Conservation (phyloP, 2,329 filamentous ascomycete genomes). For the Magnaporthales sp. region DNA sequence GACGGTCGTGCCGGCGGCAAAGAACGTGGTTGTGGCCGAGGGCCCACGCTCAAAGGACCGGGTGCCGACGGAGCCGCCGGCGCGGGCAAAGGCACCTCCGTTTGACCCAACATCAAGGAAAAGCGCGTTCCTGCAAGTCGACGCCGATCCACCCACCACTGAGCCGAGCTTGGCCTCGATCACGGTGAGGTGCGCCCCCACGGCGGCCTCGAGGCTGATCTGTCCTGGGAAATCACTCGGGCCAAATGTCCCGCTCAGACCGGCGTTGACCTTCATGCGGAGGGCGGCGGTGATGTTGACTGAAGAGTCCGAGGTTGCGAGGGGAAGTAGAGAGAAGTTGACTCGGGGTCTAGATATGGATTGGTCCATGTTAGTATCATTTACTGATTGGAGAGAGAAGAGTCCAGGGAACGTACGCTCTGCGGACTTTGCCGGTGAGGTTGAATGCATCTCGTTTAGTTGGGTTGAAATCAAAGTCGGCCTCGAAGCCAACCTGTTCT, state of each 20-base stretch:
- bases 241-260: slow-evolving; percentile 6
- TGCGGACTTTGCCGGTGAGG: background rate
- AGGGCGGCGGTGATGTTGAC: slow-evolving; percentile 11
- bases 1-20: slow-evolving; percentile 10
- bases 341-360: slow-evolving; percentile 6
- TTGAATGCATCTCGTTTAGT: background rate
- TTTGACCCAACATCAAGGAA: slow-evolving; percentile 11
- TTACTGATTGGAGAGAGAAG: background rate
- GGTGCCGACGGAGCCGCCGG: slow-evolving; percentile 4
- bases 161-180: slow-evolving; percentile 10
- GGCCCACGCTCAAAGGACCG: slow-evolving; percentile 1
- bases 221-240: background rate
- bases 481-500: slow-evolving; percentile 8
- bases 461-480: slow-evolving; percentile 6
- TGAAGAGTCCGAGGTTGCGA: slow-evolving; percentile 5
- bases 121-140: slow-evolving; percentile 8
- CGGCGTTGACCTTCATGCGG: slow-evolving; percentile 9
- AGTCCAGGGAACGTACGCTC: background rate
- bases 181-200: slow-evolving; percentile 9
- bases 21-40: slow-evolving; percentile 8
- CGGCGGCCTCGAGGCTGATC: slow-evolving; percentile 6
- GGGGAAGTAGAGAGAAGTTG: slow-evolving; percentile 10
- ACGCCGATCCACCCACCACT: background rate
- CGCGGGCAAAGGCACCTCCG: slow-evolving; percentile 9
- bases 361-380: background rate